Conservation (phyloP, 164 flowering plant species). For the Magnolia changhungtana region DNA sequence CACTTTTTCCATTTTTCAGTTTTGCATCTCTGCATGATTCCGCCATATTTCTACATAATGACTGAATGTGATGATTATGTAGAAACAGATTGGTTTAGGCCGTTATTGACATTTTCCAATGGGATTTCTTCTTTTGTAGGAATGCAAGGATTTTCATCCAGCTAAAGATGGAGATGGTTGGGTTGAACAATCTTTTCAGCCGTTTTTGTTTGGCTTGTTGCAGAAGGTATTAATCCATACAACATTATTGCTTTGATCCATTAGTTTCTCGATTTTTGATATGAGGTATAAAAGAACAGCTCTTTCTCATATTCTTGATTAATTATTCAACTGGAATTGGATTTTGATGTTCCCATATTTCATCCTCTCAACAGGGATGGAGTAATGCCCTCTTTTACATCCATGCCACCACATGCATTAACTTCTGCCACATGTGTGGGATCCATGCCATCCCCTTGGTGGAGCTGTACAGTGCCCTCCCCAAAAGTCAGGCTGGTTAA, state of each 20-base stretch:
- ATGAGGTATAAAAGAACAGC: not conserved
- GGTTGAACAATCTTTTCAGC: slow-evolving; percentile 89
- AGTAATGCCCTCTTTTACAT: not conserved
- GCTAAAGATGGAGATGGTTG: slow-evolving; percentile 99
- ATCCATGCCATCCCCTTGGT: not conserved
- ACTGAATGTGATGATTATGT: not conserved
- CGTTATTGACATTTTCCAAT: slow-evolving; percentile 11
- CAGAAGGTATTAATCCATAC: slow-evolving; percentile 61
- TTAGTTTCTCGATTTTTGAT: not conserved
- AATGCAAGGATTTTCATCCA: slow-evolving; percentile 87
- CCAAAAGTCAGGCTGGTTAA: not conserved
- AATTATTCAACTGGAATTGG: not conserved
- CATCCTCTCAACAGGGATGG: not conserved
- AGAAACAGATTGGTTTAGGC: not conserved
- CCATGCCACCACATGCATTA: not conserved
- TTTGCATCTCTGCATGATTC: slow-evolving; percentile 5
- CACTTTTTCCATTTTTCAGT: not conserved
- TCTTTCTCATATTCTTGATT: not conserved
- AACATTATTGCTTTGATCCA: not conserved
- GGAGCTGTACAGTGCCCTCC: not conserved
- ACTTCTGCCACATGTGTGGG: not conserved
- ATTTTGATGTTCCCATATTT: no score
- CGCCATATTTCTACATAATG: not conserved
- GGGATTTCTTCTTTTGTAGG: slow-evolving; percentile 44
- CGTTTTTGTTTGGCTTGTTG: slow-evolving; percentile 74